Percentiles rank a stretch among this genome's conserved stretches.
These are phyloP conservation scores for Corymbia citriodora DNA, from an alignment of 441 rosid species.

Conservation along the genomic window DNA sequence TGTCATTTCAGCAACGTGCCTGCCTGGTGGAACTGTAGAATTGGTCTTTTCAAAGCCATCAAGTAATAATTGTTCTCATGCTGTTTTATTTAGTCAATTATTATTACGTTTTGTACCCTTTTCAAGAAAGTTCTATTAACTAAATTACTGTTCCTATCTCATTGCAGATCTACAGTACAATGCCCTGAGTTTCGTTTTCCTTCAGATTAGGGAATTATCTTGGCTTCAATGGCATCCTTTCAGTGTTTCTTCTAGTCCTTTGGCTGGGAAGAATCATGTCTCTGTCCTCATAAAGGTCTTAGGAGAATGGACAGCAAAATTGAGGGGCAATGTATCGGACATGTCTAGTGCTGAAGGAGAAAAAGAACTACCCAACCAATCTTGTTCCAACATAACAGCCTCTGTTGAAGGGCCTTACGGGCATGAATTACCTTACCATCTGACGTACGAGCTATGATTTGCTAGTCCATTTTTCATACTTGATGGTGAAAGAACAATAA, in stretches of 20 bases:
- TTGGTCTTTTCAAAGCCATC: background rate
- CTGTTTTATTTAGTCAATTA: background rate
- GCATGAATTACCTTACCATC: background rate
- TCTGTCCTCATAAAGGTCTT: conserved; percentile 1
- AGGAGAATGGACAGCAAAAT: background rate
- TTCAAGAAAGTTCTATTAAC: background rate
- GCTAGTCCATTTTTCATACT: background rate
- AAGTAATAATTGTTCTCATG: background rate
- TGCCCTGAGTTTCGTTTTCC: background rate
- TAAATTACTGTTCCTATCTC: background rate
- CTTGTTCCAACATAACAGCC: background rate
- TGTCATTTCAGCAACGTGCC: background rate
- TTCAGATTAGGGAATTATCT: background rate
- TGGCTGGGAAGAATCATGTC: background rate
- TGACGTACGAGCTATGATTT: background rate
- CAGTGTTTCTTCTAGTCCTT: background rate
- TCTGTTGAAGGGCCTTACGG: background rate
- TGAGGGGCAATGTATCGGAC: background rate
- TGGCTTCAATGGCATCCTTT: conserved; percentile 4
- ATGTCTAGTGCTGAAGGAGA: background rate
- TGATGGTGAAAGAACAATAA: background rate
- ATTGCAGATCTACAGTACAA: background rate
- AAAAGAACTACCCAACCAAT: background rate
- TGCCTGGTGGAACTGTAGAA: background rate
- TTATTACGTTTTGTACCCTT: background rate